phyloP scores from a whole-genome alignment of 768 basidiomycete species.

The Suillus lakei region DNA sequence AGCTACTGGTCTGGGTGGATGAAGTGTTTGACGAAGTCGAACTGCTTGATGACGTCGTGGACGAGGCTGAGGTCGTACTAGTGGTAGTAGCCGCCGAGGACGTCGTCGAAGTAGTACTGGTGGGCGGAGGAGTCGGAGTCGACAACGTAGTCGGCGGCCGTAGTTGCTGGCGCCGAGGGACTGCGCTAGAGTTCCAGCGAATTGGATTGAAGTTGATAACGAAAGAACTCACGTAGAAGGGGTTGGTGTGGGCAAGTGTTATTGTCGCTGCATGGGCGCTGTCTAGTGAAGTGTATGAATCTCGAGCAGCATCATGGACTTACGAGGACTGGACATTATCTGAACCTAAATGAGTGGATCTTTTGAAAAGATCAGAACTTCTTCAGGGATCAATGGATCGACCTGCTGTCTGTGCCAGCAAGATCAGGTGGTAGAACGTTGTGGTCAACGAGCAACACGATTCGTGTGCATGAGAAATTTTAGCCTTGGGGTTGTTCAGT shows the following conservation, averaged over 20 bases:
- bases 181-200: background rate
- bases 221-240: slow-evolving; percentile 13
- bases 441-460: slow-evolving; percentile 12
- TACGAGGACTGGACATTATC: slow-evolving; percentile 14
- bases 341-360: slow-evolving; percentile 1
- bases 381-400: slow-evolving; percentile 7
- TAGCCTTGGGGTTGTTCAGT: background rate
- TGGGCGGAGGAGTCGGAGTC: background rate
- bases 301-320: slow-evolving; percentile 5
- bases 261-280: background rate
- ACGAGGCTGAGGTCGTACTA: slow-evolving; percentile 8
- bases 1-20: background rate
- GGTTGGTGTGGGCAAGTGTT: background rate
- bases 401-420: background rate
- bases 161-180: background rate
- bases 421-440: slow-evolving; percentile 14
- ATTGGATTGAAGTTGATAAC: background rate
- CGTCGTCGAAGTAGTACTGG: slow-evolving; percentile 1
- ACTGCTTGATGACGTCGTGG: background rate
- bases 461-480: slow-evolving; percentile 26
- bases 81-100: background rate
- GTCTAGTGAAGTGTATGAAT: background rate
- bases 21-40: background rate
- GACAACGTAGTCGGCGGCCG: background rate
- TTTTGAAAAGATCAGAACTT: slow-evolving; percentile 5